Evolutionary conservation across 768 basidiomycete genomes (phyloP).

Genomic region (Ramaria sp.): DNA sequence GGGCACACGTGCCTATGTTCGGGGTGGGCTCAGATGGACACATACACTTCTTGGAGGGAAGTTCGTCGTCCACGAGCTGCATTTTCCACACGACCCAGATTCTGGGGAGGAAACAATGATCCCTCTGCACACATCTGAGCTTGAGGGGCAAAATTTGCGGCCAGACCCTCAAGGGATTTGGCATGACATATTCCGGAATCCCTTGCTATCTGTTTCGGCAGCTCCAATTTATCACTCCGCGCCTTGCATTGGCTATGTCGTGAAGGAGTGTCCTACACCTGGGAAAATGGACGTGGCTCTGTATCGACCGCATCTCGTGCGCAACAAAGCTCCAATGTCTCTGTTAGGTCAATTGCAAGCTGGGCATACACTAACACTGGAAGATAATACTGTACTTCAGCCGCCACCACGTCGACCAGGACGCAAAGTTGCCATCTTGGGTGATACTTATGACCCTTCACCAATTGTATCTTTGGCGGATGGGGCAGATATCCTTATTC

Average conservation of each 20-base stretch:
- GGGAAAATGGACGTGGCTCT: conserved; percentile 64
- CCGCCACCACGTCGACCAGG: conserved; percentile 49
- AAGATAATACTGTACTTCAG: conserved; percentile 60
- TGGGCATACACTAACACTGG: conserved; percentile 50
- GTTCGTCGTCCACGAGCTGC: conserved; percentile 79
- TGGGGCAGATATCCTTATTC: conserved; percentile 18
- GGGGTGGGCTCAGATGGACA: conserved; percentile 55
- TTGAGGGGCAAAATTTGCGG: conserved; percentile 56
- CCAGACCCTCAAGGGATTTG: conserved; percentile 41
- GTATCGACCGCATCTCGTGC: conserved; percentile 57
- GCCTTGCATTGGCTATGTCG: conserved; percentile 70
- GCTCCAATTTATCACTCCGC: conserved; percentile 74
- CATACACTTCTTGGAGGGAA: conserved; percentile 52
- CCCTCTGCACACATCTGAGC: conserved; percentile 42
- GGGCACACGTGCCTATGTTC: conserved; percentile 74
- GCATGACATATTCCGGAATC: conserved; percentile 50
- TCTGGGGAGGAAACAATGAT: conserved; percentile 38
- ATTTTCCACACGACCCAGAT: conserved; percentile 47
- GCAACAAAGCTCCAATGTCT: conserved; percentile 58
- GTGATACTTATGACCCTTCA: conserved; percentile 21
- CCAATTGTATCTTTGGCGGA: conserved; percentile 8
- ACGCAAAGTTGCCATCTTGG: conserved; percentile 17
- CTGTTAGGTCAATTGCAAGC: conserved; percentile 56
- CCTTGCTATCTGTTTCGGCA: conserved; percentile 52
- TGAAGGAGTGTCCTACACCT: conserved; percentile 58